Evolutionary conservation across 2,329 filamentous ascomycete genomes (phyloP), one percentile per base, ranked within the genome.

Genomic region (Scortechinia acanthostroma): DNA sequence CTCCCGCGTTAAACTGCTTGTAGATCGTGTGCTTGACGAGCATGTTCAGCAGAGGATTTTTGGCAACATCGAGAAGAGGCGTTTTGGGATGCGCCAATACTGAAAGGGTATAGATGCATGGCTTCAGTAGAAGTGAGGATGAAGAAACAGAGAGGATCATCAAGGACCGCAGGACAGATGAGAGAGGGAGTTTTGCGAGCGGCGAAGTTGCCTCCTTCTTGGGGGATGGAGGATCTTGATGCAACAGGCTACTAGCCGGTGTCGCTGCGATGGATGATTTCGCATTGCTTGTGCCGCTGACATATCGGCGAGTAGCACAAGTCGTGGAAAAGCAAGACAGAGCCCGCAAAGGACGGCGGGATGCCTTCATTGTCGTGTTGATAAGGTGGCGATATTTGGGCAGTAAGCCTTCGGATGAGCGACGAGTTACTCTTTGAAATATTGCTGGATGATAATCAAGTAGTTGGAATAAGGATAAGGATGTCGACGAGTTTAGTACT

Each of bases 11-110:
- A 40, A 40, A 40, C 17, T 40, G 35, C 10, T 19, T 10, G 17
- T 40, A 40, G 35, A 40, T 10, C 20, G 35, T 40, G 35, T 40
- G 35, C 35, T 40, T 40, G 10, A 40, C 35, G 17, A 40, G 35
- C 6, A 10, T 6, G 35, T 40, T 40, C 10, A 40, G 17, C 10
- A 40, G 10, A 6, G 35, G 35, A 17, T 40, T 40, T 19, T 40
- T 40, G 10, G 35, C 10, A 6, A 40, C 35, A 40, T 40, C 35
- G 10, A 10, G 6, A 17, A 40, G 35, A 6, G 35, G 10, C 13
- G 6, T 13, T 6, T 19, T 10, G 17, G 35, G 35, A 19, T 40
- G 6, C 6, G 35, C 35, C 10, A 40, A 19, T 10, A 10, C 6
- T 6, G 35, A 40, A 13, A 45, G 43, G 16, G 22, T 33, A n/a